Percentiles rank a stretch among this genome's conserved stretches.
These are phyloP conservation scores for Gossypium turneri DNA, from an alignment of 345 rosid genomes.

Conservation along the genomic window DNA sequence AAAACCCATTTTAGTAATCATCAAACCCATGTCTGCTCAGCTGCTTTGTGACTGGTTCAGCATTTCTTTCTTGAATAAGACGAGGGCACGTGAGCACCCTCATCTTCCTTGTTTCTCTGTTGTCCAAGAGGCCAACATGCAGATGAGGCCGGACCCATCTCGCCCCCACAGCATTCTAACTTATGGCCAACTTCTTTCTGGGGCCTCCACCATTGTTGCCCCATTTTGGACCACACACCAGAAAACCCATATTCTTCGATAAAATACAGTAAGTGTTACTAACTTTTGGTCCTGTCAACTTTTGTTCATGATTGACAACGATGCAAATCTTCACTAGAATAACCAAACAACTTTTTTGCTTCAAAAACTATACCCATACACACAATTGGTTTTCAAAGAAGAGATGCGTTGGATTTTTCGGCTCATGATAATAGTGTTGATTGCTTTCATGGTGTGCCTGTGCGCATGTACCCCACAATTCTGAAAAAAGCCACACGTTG, in stretches of 20 bases:
- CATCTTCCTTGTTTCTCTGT: slow-evolving; percentile 5
- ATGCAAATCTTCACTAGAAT: neutral
- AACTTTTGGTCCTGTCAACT: neutral
- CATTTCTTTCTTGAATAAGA: neutral
- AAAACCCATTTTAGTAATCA: neutral
- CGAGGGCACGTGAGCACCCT: slow-evolving; percentile 1
- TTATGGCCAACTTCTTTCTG: slow-evolving; percentile 1
- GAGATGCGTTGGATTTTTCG: neutral
- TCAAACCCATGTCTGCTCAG: neutral
- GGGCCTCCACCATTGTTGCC: slow-evolving; percentile 8
- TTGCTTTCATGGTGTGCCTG: neutral
- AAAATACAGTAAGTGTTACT: neutral
- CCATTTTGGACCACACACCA: neutral
- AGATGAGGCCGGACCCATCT: neutral
- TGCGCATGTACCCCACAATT: neutral
- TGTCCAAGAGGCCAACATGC: slow-evolving; percentile 4
- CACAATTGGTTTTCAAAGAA: neutral
- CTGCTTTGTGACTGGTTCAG: neutral
- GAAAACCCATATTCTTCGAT: neutral
- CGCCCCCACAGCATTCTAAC: neutral
- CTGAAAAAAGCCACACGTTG: neutral
- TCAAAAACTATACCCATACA: neutral
- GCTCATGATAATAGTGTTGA: neutral
- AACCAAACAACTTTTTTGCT: neutral
- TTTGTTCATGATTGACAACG: neutral